A percentile compares a stretch with the other conserved stretches of the same genome.
Conservation (phyloP, 345 rosid genomes). For the Passiflora organensis region DNA sequence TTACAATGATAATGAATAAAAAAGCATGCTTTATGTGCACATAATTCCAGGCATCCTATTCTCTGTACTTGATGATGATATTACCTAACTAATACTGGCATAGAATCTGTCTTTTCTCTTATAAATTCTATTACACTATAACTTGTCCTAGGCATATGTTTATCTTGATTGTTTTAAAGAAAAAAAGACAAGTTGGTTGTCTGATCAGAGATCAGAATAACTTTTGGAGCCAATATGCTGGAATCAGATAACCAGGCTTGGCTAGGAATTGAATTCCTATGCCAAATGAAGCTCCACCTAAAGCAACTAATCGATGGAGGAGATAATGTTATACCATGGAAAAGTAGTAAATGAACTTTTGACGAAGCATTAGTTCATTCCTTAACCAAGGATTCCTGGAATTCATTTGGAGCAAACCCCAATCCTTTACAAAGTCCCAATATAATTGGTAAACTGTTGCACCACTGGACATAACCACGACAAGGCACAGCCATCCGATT, state of each 20-base stretch:
- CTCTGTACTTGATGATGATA: constrained; percentile 2
- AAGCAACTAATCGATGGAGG: background rate
- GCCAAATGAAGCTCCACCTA: too few species aligned
- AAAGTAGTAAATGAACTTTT: constrained; percentile 77
- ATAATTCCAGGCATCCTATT: constrained; percentile 8
- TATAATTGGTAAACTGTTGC: constrained; percentile 92
- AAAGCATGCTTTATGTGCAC: background rate
- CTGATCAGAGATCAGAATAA: constrained; percentile 13
- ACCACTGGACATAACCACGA: constrained; percentile 68
- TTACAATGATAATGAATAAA: background rate
- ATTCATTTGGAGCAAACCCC: constrained; percentile 91
- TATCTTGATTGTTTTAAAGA: constrained; percentile 9
- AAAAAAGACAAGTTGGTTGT: constrained; percentile 10
- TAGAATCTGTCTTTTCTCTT: constrained; percentile 17
- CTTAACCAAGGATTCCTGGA: constrained; percentile 98
- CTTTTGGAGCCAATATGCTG: background rate
- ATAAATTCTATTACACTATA: background rate
- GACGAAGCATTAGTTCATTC: constrained; percentile 87
- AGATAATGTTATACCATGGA: constrained; percentile 60
- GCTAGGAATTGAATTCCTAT: constrained; percentile 5
- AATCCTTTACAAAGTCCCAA: constrained; percentile 97
- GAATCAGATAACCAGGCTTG: background rate
- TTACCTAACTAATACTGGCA: background rate
- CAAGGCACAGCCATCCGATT: constrained; percentile 58
- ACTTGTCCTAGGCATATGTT: constrained; percentile 29